A percentile compares a stretch with the other conserved stretches of the same genome.
phyloP scores from a whole-genome alignment of 169 alveolate genomes.

The Perkinsus chesapeaki region DNA sequence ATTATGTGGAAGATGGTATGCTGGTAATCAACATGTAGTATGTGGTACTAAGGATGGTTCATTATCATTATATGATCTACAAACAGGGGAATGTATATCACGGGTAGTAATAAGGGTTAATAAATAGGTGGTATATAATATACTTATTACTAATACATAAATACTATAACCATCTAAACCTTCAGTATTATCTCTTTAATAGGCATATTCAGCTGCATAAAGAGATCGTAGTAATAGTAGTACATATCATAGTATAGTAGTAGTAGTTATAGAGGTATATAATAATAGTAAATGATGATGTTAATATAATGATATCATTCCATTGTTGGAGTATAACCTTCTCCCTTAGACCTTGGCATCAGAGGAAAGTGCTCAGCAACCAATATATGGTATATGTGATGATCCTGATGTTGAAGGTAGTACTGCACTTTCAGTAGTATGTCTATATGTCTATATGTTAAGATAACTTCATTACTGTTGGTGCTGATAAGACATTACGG shows the following conservation, averaged over 20 bases:
- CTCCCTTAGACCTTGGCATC: not conserved
- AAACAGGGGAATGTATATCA: not conserved
- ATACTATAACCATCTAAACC: no score
- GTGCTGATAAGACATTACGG: not conserved
- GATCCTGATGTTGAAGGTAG: not conserved
- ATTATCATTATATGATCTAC: constrained; percentile 16
- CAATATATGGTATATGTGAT: not conserved
- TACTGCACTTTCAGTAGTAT: no score
- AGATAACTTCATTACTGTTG: not conserved
- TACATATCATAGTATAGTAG: not conserved
- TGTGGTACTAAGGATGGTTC: constrained; percentile 19
- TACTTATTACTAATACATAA: no score
- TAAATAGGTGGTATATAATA: no score
- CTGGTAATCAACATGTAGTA: constrained; percentile 28
- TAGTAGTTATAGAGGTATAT: not conserved
- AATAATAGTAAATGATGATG: not conserved
- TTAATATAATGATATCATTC: not conserved
- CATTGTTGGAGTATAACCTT: no score
- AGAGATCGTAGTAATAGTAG: no score
- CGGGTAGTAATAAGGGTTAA: not conserved
- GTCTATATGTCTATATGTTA: no score
- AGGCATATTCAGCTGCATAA: no score
- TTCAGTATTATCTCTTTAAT: no score
- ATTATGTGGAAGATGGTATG: not conserved
- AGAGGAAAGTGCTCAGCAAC: not conserved